Evolutionary conservation across 2,329 filamentous ascomycete genomes (phyloP).

Genomic region (Chaetomium sp.): DNA sequence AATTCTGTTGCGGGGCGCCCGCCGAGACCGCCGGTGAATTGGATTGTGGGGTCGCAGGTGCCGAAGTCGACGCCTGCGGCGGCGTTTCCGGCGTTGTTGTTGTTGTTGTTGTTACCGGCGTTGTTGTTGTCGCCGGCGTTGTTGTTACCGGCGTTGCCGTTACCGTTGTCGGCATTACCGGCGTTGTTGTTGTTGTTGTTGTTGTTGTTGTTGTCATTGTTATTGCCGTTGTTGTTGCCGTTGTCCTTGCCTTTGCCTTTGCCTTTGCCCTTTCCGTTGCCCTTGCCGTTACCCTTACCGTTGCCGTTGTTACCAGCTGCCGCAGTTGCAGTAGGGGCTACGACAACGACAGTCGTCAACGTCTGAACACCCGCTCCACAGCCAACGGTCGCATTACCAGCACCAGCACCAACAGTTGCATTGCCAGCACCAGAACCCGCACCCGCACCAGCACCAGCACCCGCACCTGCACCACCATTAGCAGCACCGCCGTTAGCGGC

Average conservation of each 20-base stretch:
- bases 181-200: not conserved
- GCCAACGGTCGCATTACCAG: slow-evolving; percentile 1
- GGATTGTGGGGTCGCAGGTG: slow-evolving; percentile 49
- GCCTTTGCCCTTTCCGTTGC: not conserved
- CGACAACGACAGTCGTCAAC: slow-evolving; percentile 27
- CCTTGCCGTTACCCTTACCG: not conserved
- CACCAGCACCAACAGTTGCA: not conserved
- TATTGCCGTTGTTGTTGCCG: not conserved
- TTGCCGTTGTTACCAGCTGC: not conserved
- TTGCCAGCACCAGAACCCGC: slow-evolving; percentile 1
- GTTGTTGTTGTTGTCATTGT: not conserved
- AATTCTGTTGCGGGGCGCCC: slow-evolving; percentile 52
- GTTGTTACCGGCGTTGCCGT: not conserved
- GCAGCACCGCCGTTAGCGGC: not conserved
- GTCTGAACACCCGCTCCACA: slow-evolving; percentile 25
- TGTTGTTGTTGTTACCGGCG: slow-evolving; percentile 5
- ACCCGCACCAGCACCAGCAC: not conserved
- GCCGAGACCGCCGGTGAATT: slow-evolving; percentile 52
- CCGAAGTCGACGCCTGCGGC: slow-evolving; percentile 44
- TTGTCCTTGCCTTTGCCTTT: not conserved
- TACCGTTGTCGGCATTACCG: slow-evolving; percentile 11
- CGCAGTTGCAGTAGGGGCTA: slow-evolving; percentile 15
- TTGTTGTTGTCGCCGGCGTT: slow-evolving; percentile 1
- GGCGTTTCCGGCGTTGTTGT: slow-evolving; percentile 5
- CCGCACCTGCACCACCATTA: not conserved